Base-by-base conservation (phyloP, 495 filamentous ascomycete species). In the Penicillium cosmopolitanum region DNA sequence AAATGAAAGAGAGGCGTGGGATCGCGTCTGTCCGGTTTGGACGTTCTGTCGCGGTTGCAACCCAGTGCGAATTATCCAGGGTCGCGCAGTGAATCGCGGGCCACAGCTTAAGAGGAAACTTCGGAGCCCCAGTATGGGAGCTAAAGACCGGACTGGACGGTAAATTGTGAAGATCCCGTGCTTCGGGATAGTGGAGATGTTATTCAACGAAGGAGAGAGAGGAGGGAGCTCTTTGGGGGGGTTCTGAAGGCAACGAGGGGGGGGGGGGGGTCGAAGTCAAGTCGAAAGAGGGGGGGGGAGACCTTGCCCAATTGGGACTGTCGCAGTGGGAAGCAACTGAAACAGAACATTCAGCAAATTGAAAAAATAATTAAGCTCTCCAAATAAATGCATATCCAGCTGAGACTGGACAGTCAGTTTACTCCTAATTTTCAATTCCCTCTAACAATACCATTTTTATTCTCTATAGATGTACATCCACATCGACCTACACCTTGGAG, bases 61-160 rank as follows among this genome's bases (percentile, higher is more conserved):
- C 28, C 21, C 60, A 55, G 58, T 56, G 57, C 33, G 55, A 55
- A 50, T 19, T 55, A 54, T 51, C 57, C 48, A 46, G 28, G 51
- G 57, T 66, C 61, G 63, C 60, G 62, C 56, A 63, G 65, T 55
- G 54, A 56, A 56, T 60, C 57, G 65, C 66, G 62, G 64, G 53
- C 57, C 63, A 62, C 62, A 73, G 66, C 69, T 73, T 57, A 58
- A 63, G 63, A 73, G 54, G 62, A 66, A 69, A 68, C 66, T 56
- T 59, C 52, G 59, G 50, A 54, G 68, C 63, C 68, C 72, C 73
- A 65, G 56, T 21, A 64, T 67, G 57, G 62, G 58, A 64, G 69
- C 69, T 66, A 59, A 55, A 11, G 57, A 62, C 55, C 65, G 60
- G 58, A 64, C 18, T 35, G 53, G 46, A 7, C 50, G 47, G 62